Percentiles rank a stretch among this genome's conserved stretches.
phyloP scores from a whole-genome alignment of 2,329 filamentous ascomycete genomes.

The Aspergillus hiratsukae region DNA sequence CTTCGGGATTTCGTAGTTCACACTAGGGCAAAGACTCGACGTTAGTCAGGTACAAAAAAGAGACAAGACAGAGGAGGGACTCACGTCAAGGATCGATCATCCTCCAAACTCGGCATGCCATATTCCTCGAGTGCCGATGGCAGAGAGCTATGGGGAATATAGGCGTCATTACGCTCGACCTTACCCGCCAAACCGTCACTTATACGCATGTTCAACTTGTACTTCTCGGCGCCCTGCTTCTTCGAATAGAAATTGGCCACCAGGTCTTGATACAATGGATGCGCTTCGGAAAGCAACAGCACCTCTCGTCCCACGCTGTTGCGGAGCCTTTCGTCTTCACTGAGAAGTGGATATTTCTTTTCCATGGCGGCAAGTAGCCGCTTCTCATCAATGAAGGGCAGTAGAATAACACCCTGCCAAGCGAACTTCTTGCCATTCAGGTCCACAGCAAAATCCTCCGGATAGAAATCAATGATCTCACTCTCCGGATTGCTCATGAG shows the following conservation, averaged over 20 bases:
- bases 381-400: conserved; percentile 94
- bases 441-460: conserved; percentile 87
- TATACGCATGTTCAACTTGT: conserved; percentile 68
- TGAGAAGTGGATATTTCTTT: conserved; percentile 74
- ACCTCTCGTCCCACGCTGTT: conserved; percentile 79
- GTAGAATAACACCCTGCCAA: conserved; percentile 90
- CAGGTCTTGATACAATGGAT: conserved; percentile 82
- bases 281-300: conserved; percentile 75
- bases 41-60: not conserved
- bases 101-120: conserved; percentile 71
- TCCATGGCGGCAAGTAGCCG: conserved; percentile 77
- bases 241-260: conserved; percentile 88
- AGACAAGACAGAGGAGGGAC: conserved; percentile 27
- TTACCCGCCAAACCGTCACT: conserved; percentile 76
- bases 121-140: conserved; percentile 69
- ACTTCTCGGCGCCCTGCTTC: conserved; percentile 63
- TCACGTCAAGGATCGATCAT: conserved; percentile 81
- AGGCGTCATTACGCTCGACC: conserved; percentile 75
- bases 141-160: conserved; percentile 79
- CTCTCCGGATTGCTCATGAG: conserved; percentile 87
- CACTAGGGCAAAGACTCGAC: conserved; percentile 50
- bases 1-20: conserved; percentile 78
- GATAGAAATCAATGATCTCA: conserved; percentile 96
- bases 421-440: conserved; percentile 97
- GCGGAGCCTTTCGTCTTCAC: conserved; percentile 68